phyloP scores from a whole-genome alignment of 805 yeast genomes.

The Clavispora fructus region DNA sequence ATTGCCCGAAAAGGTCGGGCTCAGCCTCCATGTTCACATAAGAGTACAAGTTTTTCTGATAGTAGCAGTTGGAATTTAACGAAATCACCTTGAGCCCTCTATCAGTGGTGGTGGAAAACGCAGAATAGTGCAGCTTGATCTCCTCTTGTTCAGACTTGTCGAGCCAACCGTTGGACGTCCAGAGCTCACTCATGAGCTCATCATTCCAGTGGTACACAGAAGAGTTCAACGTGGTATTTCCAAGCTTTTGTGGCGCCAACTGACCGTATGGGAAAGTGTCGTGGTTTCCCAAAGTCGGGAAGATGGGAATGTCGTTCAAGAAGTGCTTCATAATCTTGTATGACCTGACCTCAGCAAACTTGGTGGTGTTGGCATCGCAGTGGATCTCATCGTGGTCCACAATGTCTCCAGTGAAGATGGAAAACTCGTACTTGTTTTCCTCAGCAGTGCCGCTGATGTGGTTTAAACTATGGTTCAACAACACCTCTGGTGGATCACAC shows the following conservation, averaged over 20 bases:
- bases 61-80: constrained; percentile 64
- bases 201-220: constrained; percentile 33
- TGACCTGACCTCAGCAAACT: constrained; percentile 64
- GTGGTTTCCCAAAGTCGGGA: constrained; percentile 64
- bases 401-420: constrained; percentile 69
- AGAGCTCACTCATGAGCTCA: constrained; percentile 31
- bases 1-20: constrained; percentile 59
- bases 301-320: constrained; percentile 51
- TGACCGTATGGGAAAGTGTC: constrained; percentile 72
- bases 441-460: constrained; percentile 32
- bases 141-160: constrained; percentile 19
- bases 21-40: constrained; percentile 50
- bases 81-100: constrained; percentile 37
- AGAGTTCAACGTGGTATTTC: constrained; percentile 11
- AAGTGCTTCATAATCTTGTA: constrained; percentile 54
- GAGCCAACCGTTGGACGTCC: constrained; percentile 36
- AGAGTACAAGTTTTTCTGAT: constrained; percentile 49
- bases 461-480: constrained; percentile 54
- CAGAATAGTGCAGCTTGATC: constrained; percentile 50
- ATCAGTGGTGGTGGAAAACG: constrained; percentile 51
- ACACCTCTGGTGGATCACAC: constrained; percentile 63
- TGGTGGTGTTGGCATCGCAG: constrained; percentile 57
- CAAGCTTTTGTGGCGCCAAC: constrained; percentile 42
- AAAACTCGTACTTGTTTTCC: constrained; percentile 46
- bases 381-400: constrained; percentile 60